These are phyloP conservation scores for Aphanomyces euteiches DNA, from an alignment of 352 stramenopile species.

Conservation along the genomic window DNA sequence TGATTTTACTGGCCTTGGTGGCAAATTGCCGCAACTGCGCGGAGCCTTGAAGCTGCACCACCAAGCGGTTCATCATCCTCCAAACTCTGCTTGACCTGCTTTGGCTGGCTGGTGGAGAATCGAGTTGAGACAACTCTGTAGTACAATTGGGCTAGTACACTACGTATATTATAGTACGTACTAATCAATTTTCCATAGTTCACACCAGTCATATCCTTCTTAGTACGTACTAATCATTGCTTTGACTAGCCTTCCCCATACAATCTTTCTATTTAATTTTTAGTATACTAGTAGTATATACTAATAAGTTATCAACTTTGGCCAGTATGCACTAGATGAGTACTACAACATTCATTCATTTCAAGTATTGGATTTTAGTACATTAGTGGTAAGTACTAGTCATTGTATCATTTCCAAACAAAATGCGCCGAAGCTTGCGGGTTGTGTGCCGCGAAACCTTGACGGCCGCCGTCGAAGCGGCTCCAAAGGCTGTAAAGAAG, in stretches of 20 bases:
- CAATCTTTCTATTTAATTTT: too few relatives aligned
- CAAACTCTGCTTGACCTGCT: not conserved
- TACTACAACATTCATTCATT: too few relatives aligned
- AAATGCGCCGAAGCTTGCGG: constrained; percentile 16
- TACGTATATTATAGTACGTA: not conserved
- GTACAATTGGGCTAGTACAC: not conserved
- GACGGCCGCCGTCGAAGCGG: not conserved
- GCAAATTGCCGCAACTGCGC: constrained; percentile 48
- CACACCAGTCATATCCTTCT: too few relatives aligned
- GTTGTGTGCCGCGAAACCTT: not conserved
- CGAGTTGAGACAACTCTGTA: not conserved
- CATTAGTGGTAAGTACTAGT: too few relatives aligned
- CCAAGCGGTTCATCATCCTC: constrained; percentile 23
- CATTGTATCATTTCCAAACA: not conserved
- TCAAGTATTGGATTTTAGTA: too few relatives aligned
- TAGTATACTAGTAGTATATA: too few relatives aligned
- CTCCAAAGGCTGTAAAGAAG: not conserved
- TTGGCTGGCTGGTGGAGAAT: constrained; percentile 19
- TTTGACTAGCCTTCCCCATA: too few relatives aligned
- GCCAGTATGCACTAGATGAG: too few relatives aligned
- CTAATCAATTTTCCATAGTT: not conserved
- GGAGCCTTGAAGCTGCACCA: constrained; percentile 21
- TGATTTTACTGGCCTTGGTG: constrained; percentile 42
- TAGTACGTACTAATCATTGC: too few relatives aligned
- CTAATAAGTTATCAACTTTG: too few relatives aligned